A percentile compares a stretch with the other conserved stretches of the same genome.
Conservation (phyloP, 495 filamentous ascomycete genomes). For the Penicillium fimorum region DNA sequence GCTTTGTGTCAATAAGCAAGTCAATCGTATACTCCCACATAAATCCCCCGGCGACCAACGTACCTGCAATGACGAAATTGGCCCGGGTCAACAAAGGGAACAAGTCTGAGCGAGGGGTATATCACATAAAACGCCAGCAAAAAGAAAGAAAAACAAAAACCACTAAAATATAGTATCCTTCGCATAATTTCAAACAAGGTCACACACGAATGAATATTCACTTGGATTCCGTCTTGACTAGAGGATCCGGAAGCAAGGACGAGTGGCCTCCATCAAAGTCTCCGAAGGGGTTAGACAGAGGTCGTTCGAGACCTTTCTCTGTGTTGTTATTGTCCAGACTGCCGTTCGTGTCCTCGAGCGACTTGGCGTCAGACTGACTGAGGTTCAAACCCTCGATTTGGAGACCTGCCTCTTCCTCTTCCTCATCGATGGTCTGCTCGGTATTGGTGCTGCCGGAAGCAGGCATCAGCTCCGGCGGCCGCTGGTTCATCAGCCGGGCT, state of each 20-base stretch:
- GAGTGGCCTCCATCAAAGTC: constrained; percentile 19
- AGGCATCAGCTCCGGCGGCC: constrained; percentile 83
- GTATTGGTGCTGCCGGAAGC: constrained; percentile 15
- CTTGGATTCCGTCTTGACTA: constrained; percentile 27
- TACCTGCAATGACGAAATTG: constrained; percentile 20
- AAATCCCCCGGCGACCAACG: constrained; percentile 25
- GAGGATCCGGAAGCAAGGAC: constrained; percentile 30
- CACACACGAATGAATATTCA: constrained; percentile 12
- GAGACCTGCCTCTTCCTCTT: constrained; percentile 32
- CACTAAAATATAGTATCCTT: constrained; percentile 11
- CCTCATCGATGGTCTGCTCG: constrained; percentile 23
- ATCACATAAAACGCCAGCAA: constrained; percentile 47
- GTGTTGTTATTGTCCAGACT: constrained; percentile 17
- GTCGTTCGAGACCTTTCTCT: constrained; percentile 1
- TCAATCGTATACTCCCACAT: constrained; percentile 16
- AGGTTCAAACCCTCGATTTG: constrained; percentile 39
- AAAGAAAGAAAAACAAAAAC: constrained; percentile 13
- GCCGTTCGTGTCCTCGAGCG: constrained; percentile 19
- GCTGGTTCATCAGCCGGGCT: constrained; percentile 75
- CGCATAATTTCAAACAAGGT: constrained; percentile 6
- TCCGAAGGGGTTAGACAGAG: constrained; percentile 26
- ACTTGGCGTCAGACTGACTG: constrained; percentile 15
- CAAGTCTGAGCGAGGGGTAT: constrained; percentile 42
- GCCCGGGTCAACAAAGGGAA: constrained; percentile 22
- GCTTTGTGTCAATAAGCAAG: constrained; percentile 12